Evolutionary conservation across 129 eudicot species (phyloP).

Genomic region (Ambrosia trifida): DNA sequence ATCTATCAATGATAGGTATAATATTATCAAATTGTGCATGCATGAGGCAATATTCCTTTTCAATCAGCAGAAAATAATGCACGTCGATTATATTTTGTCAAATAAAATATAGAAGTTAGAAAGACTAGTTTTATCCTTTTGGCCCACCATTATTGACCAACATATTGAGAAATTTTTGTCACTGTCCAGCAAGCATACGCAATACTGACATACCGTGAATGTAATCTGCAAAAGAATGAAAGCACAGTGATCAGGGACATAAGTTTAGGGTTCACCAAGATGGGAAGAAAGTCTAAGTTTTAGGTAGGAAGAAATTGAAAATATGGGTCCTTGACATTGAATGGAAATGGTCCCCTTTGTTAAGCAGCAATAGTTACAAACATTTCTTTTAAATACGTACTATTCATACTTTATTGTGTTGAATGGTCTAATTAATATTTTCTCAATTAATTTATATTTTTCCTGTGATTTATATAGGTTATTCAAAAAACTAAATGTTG

Average conservation of each 20-base stretch:
- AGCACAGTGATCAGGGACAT: slow-evolving; percentile 11
- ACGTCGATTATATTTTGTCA: slow-evolving; percentile 7
- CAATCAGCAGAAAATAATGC: slow-evolving; percentile 33
- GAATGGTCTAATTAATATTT: slow-evolving; percentile 26
- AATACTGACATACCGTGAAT: slow-evolving; percentile 37
- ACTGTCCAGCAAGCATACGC: slow-evolving; percentile 30
- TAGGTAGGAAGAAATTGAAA: slow-evolving; percentile 44
- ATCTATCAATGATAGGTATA: slow-evolving; percentile 34
- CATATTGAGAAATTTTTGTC: slow-evolving; percentile 30
- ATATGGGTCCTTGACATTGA: slow-evolving; percentile 38
- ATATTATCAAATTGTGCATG: slow-evolving; percentile 42
- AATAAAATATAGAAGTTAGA: slow-evolving; percentile 23
- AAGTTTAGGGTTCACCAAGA: slow-evolving; percentile 27
- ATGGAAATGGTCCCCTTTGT: slow-evolving; percentile 35
- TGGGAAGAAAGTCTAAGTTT: slow-evolving; percentile 42
- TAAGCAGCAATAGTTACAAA: slow-evolving; percentile 15
- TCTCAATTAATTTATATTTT: background rate
- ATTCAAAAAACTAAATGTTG: slow-evolving; percentile 1
- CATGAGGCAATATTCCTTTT: slow-evolving; percentile 39
- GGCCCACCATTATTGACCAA: slow-evolving; percentile 40
- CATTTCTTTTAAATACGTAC: slow-evolving; percentile 26
- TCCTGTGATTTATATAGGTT: background rate
- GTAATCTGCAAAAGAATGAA: slow-evolving; percentile 40
- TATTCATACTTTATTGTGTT: slow-evolving; percentile 29
- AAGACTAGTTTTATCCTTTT: slow-evolving; percentile 22